A percentile compares a stretch with the other conserved stretches of the same genome.
phyloP scores from a whole-genome alignment of 495 filamentous ascomycete genomes.

The Talaromyces adpressus region DNA sequence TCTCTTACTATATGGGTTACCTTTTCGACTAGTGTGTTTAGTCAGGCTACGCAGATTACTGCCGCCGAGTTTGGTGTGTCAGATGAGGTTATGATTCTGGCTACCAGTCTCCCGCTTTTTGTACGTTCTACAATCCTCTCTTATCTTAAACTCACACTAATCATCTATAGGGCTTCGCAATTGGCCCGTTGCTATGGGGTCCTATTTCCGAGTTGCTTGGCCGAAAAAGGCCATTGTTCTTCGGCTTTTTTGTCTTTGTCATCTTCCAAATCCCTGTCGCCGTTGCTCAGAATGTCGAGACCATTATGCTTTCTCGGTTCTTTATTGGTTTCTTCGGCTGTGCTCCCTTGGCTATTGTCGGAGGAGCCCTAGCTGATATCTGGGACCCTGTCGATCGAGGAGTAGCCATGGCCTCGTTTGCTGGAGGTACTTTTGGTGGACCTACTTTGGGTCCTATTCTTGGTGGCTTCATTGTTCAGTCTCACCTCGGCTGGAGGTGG shows the following conservation, averaged over 20 bases:
- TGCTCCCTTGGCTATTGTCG: constrained; percentile 55
- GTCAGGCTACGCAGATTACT: constrained; percentile 42
- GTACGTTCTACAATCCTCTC: constrained; percentile 9
- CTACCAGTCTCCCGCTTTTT: constrained; percentile 50
- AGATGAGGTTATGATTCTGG: constrained; percentile 48
- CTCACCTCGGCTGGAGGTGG: constrained; percentile 57
- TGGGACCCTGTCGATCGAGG: constrained; percentile 55
- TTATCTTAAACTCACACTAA: constrained; percentile 13
- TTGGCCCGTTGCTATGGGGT: constrained; percentile 49
- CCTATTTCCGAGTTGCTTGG: constrained; percentile 54
- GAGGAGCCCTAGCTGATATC: constrained; percentile 55
- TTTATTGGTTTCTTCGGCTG: constrained; percentile 56
- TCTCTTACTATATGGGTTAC: constrained; percentile 53
- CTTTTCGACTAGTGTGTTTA: constrained; percentile 54
- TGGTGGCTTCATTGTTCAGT: constrained; percentile 51
- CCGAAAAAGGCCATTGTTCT: constrained; percentile 47
- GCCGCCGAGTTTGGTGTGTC: constrained; percentile 44
- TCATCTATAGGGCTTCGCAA: constrained; percentile 37
- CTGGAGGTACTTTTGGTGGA: constrained; percentile 46
- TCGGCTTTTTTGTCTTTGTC: constrained; percentile 49
- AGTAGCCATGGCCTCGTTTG: constrained; percentile 51
- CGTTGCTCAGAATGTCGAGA: constrained; percentile 50
- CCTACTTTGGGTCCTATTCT: constrained; percentile 42
- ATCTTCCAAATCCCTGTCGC: constrained; percentile 58
- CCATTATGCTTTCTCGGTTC: constrained; percentile 56